Evolutionary conservation across 2,329 filamentous ascomycete genomes (phyloP).

Genomic region (Microsporum canis): DNA sequence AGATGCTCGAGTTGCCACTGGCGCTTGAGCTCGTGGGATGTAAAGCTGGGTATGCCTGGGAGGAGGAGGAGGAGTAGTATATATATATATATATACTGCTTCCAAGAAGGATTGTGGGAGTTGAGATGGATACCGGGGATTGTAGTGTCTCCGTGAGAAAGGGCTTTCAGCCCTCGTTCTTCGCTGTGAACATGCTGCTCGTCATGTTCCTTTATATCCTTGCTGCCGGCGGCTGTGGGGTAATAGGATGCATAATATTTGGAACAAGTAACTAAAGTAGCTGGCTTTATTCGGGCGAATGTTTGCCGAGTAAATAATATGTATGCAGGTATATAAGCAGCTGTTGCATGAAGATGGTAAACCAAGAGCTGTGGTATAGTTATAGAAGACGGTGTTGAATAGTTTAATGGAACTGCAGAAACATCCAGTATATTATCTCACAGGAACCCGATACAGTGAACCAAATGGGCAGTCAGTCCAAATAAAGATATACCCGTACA

Average conservation of each 20-base stretch:
- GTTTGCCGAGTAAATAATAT: neutral
- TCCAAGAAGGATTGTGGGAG: neutral
- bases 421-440: neutral
- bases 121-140: constrained; percentile 9
- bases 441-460: neutral
- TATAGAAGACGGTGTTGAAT: no score
- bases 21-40: constrained; percentile 25
- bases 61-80: neutral
- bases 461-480: no score
- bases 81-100: neutral
- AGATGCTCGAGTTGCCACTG: constrained; percentile 31
- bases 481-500: no score
- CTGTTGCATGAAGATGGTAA: no score
- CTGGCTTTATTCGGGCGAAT: neutral
- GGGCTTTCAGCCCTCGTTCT: constrained; percentile 18
- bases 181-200: constrained; percentile 18
- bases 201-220: constrained; percentile 7
- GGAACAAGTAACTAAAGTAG: neutral
- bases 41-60: constrained; percentile 19
- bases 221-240: constrained; percentile 5
- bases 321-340: no score
- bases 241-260: neutral
- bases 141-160: constrained; percentile 17
- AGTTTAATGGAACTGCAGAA: neutral
- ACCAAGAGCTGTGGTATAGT: no score